A percentile compares a stretch with the other conserved stretches of the same genome.
Evolutionary conservation across 257 asterid genomes (phyloP).

Genomic region (Solanum lycopersicoides): DNA sequence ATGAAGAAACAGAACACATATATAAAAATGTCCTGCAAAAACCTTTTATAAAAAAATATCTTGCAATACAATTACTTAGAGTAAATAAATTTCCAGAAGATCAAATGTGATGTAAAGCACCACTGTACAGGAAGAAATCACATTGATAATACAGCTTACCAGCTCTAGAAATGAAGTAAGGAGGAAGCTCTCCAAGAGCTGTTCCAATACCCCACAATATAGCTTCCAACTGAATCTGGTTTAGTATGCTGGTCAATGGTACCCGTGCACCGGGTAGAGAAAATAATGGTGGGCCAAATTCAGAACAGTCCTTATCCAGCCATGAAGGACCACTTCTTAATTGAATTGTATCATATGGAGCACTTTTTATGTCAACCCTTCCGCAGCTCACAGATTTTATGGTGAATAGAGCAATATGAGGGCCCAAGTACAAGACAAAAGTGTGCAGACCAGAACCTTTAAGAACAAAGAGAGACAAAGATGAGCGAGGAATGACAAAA

Average conservation of each 20-base stretch:
- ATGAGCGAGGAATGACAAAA: background rate
- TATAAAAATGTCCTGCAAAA: background rate
- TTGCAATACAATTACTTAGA: background rate
- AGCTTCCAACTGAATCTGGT: conserved; percentile 24
- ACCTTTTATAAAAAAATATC: background rate
- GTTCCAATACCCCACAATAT: conserved; percentile 29
- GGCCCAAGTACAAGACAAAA: conserved; percentile 25
- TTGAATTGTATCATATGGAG: conserved; percentile 26
- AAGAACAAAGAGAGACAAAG: background rate
- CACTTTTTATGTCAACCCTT: conserved; percentile 24
- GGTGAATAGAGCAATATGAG: conserved; percentile 24
- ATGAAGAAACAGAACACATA: background rate
- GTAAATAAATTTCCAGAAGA: background rate
- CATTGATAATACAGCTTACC: conserved; percentile 1
- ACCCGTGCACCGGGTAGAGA: conserved; percentile 13
- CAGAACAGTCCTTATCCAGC: conserved; percentile 21
- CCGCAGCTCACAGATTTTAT: conserved; percentile 22
- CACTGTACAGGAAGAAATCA: background rate
- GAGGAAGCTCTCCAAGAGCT: conserved; percentile 33
- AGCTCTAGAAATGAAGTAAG: conserved; percentile 28
- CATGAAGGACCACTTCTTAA: conserved; percentile 25
- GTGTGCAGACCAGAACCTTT: conserved; percentile 30
- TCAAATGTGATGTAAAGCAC: background rate
- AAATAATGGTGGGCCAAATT: conserved; percentile 13
- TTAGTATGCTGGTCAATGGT: conserved; percentile 19